phyloP scores from a whole-genome alignment of 2,329 filamentous ascomycete genomes.

The Sporothrix luriei region DNA sequence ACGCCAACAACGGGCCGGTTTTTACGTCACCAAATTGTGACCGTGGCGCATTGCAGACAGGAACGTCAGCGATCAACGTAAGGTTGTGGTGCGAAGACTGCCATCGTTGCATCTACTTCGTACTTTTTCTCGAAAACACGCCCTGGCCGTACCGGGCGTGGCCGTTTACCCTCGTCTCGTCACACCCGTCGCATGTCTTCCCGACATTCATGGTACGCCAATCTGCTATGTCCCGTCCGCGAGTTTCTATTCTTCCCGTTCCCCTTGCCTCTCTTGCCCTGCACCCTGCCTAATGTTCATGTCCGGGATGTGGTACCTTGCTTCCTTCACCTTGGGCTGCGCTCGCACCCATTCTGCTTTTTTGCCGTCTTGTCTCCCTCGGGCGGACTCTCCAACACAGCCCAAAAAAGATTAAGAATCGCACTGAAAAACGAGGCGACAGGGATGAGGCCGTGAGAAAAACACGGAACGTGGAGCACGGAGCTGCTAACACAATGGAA shows the following conservation, averaged over 20 bases:
- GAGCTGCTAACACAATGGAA: conserved; percentile 24
- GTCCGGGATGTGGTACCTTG: conserved; percentile 10
- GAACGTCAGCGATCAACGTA: not conserved
- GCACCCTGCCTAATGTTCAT: conserved; percentile 9
- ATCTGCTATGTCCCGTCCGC: conserved; percentile 4
- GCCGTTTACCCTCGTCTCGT: not conserved
- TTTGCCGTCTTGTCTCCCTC: conserved; percentile 1
- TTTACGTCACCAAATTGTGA: not conserved
- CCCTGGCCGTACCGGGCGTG: conserved; percentile 1
- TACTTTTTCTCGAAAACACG: not conserved
- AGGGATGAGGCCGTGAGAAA: conserved; percentile 20
- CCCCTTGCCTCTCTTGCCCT: conserved; percentile 5
- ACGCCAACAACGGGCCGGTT: conserved; percentile 1
- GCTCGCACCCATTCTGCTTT: not conserved
- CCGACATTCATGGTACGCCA: conserved; percentile 24
- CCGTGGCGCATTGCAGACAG: conserved; percentile 7
- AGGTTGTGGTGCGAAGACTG: not conserved
- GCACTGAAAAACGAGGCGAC: conserved; percentile 11
- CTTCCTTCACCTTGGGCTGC: conserved; percentile 1
- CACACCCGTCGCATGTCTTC: conserved; percentile 24
- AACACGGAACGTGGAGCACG: conserved; percentile 6
- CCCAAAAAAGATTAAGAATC: not conserved
- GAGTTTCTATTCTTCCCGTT: not conserved
- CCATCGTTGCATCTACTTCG: not conserved
- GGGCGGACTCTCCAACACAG: conserved; percentile 1